These are phyloP conservation scores for Penstemon barbatus DNA, from an alignment of 257 asterid species.

Conservation along the genomic window DNA sequence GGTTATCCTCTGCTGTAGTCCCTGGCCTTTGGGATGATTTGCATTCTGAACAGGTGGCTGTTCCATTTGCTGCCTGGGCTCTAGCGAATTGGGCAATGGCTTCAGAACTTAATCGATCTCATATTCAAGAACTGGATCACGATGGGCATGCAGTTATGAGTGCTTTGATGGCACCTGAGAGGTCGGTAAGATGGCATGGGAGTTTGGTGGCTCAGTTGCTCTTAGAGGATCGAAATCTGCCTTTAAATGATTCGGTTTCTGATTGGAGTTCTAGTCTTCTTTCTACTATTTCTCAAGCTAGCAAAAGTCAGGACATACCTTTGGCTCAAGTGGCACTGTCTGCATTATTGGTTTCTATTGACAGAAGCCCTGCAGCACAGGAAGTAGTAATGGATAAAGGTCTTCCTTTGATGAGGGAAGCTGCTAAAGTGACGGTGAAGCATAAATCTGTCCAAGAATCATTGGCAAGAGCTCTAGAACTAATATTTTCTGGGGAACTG, in stretches of 20 bases:
- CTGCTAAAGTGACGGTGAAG: conserved; percentile 71
- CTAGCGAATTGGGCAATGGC: conserved; percentile 99
- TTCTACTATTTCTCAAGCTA: conserved; percentile 84
- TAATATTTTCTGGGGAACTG: conserved; percentile 65
- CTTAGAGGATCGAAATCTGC: conserved; percentile 74
- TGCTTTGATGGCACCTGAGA: conserved; percentile 93
- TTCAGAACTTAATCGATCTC: conserved; percentile 81
- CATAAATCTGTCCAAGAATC: conserved; percentile 79
- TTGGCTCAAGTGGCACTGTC: conserved; percentile 83
- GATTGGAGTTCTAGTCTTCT: conserved; percentile 93
- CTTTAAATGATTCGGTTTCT: conserved; percentile 76
- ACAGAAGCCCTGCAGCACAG: conserved; percentile 77
- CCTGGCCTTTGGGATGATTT: conserved; percentile 99
- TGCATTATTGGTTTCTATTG: conserved; percentile 80
- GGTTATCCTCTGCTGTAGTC: conserved; percentile 63
- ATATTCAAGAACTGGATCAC: conserved; percentile 87
- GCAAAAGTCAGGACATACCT: conserved; percentile 79
- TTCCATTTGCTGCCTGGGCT: conserved; percentile 99
- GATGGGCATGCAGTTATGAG: conserved; percentile 91
- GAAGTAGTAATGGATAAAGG: conserved; percentile 84
- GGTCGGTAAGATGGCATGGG: conserved; percentile 99
- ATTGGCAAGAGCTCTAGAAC: conserved; percentile 85
- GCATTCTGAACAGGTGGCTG: conserved; percentile 91
- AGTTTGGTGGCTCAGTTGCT: conserved; percentile 89
- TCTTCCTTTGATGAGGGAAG: conserved; percentile 84